phyloP scores from a whole-genome alignment of 352 stramenopile species.

The Phytophthora ramorum region DNA sequence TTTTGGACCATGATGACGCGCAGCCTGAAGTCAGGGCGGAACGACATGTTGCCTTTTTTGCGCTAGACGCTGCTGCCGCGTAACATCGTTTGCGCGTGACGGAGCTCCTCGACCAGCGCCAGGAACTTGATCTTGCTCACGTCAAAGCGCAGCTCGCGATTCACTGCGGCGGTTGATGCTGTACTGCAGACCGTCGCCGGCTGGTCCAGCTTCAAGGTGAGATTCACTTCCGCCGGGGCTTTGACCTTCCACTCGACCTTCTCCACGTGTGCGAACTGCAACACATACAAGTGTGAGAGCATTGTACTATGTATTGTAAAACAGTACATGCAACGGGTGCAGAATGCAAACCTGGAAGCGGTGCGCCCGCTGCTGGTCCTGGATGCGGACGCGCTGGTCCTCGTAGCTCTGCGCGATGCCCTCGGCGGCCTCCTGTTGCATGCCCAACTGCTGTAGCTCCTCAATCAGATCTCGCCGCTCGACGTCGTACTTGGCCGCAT shows the following conservation, averaged over 20 bases:
- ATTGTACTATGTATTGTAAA: neutral
- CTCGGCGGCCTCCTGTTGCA: conserved; percentile 24
- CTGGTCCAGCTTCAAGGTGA: conserved; percentile 44
- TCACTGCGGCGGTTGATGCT: neutral
- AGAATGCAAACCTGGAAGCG: conserved; percentile 46
- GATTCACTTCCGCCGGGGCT: conserved; percentile 19
- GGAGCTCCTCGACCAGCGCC: conserved; percentile 44
- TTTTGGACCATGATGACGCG: conserved; percentile 23
- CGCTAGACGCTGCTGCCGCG: conserved; percentile 12
- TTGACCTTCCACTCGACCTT: conserved; percentile 38
- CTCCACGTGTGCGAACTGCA: conserved; percentile 40
- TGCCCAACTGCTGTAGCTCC: conserved; percentile 61
- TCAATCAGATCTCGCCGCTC: conserved; percentile 40
- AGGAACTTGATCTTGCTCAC: conserved; percentile 42
- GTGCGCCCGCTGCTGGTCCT: conserved; percentile 36
- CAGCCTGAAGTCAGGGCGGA: conserved; percentile 16
- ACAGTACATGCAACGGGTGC: neutral
- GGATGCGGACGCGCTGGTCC: conserved; percentile 31
- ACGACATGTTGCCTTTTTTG: conserved; percentile 5
- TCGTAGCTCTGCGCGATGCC: conserved; percentile 46
- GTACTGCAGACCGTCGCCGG: conserved; percentile 31
- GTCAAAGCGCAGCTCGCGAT: conserved; percentile 23
- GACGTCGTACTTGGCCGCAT: conserved; percentile 57
- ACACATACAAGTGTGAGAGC: neutral
- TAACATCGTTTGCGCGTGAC: conserved; percentile 36